Conservation (phyloP, 1,139 yeast species). For the Hyphopichia khmerensis region DNA sequence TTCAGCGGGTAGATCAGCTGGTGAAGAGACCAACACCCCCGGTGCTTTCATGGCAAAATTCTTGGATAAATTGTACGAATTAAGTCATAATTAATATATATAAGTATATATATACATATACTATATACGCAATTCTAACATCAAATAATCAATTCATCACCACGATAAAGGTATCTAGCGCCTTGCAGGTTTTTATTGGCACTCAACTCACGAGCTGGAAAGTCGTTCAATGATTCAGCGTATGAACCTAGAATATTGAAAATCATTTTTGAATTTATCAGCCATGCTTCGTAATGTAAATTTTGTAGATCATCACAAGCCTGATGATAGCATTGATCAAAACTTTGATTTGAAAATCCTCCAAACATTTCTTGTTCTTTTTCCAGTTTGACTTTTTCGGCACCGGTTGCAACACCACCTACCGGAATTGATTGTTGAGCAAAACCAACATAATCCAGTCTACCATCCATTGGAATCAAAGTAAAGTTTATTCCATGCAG, state of each 20-base stretch:
- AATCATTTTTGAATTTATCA: slow-evolving; percentile 15
- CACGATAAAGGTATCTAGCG: not conserved
- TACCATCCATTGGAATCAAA: slow-evolving; percentile 5
- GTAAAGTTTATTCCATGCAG: not conserved
- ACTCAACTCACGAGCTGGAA: slow-evolving; percentile 1
- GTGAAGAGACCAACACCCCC: slow-evolving; percentile 34
- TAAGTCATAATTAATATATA: slow-evolving; percentile 7
- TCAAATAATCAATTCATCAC: slow-evolving; percentile 3
- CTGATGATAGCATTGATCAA: slow-evolving; percentile 14
- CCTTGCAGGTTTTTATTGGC: not conserved
- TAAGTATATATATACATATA: too few relatives aligned
- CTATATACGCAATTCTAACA: too few relatives aligned
- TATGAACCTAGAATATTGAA: slow-evolving; percentile 16
- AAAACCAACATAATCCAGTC: slow-evolving; percentile 6
- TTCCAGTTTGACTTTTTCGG: slow-evolving; percentile 16
- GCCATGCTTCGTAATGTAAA: slow-evolving; percentile 18
- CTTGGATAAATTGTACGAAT: slow-evolving; percentile 40
- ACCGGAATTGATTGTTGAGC: slow-evolving; percentile 12
- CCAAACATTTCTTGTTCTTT: slow-evolving; percentile 13
- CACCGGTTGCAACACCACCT: slow-evolving; percentile 19
- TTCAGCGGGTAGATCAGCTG: slow-evolving; percentile 62
- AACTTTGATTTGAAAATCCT: slow-evolving; percentile 14
- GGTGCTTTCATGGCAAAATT: slow-evolving; percentile 51
- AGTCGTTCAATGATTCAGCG: slow-evolving; percentile 6
- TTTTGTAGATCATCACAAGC: slow-evolving; percentile 16